These are phyloP conservation scores for Nemophila menziesii DNA, from an alignment of 257 asterid species.

Conservation along the genomic window DNA sequence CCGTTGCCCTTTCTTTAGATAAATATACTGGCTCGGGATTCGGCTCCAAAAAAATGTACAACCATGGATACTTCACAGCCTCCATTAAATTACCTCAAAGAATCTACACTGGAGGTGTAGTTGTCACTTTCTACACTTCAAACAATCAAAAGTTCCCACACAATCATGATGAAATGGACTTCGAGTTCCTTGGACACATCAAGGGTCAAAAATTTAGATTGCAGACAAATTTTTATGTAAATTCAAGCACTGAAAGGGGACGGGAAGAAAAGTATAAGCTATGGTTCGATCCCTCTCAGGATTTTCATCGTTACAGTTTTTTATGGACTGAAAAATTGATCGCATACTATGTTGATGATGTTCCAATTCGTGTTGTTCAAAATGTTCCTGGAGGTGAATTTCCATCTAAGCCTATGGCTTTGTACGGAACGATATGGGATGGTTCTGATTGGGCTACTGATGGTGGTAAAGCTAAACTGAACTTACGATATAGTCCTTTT, in stretches of 20 bases:
- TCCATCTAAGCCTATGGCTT: constrained; percentile 31
- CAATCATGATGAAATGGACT: constrained; percentile 30
- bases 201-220: constrained; percentile 19
- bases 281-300: constrained; percentile 29
- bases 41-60: neutral
- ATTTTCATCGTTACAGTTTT: constrained; percentile 28
- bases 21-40: neutral
- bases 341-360: constrained; percentile 25
- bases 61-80: neutral
- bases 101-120: constrained; percentile 2
- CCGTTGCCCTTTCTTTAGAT: neutral
- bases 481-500: constrained; percentile 24
- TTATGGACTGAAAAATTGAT: constrained; percentile 20
- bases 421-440: constrained; percentile 38
- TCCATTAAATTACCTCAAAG: neutral
- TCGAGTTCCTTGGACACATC: constrained; percentile 33
- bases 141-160: constrained; percentile 20
- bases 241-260: constrained; percentile 23
- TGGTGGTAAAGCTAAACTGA: constrained; percentile 23
- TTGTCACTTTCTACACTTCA: constrained; percentile 26
- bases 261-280: constrained; percentile 30
- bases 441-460: constrained; percentile 40
- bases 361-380: constrained; percentile 28
- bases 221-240: constrained; percentile 33
- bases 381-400: constrained; percentile 22